Evolutionary conservation across 1,284 basidiomycete species (phyloP).

Genomic region (Trametes versicolor): DNA sequence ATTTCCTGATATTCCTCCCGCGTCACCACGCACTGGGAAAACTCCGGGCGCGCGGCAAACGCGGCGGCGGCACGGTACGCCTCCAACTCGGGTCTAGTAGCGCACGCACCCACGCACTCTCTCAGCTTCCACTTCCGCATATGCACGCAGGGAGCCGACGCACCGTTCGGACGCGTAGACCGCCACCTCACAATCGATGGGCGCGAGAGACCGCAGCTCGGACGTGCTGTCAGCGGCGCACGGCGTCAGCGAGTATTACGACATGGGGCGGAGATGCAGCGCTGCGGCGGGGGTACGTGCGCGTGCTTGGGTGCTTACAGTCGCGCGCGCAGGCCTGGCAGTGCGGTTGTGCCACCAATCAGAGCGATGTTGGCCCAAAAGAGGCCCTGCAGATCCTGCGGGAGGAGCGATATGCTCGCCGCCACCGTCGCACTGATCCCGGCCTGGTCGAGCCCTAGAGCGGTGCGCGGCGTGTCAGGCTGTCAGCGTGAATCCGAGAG

Average conservation of each 20-base stretch:
- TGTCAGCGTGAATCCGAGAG: slow-evolving; percentile 21
- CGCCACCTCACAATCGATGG: slow-evolving; percentile 76
- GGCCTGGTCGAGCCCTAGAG: slow-evolving; percentile 80
- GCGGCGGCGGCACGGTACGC: slow-evolving; percentile 74
- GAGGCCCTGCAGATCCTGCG: slow-evolving; percentile 85
- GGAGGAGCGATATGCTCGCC: slow-evolving; percentile 76
- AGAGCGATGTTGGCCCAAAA: slow-evolving; percentile 95
- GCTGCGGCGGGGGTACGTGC: slow-evolving; percentile 5
- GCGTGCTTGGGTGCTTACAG: slow-evolving; percentile 59
- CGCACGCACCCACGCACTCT: background rate
- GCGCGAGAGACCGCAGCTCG: slow-evolving; percentile 84
- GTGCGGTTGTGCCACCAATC: slow-evolving; percentile 84
- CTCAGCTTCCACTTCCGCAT: slow-evolving; percentile 7
- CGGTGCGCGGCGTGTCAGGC: slow-evolving; percentile 16
- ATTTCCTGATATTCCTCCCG: slow-evolving; percentile 85
- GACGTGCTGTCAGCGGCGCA: slow-evolving; percentile 53
- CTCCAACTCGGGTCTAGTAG: slow-evolving; percentile 74
- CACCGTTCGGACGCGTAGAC: slow-evolving; percentile 81
- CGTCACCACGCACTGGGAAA: slow-evolving; percentile 67
- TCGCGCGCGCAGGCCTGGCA: slow-evolving; percentile 79
- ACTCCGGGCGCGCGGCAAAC: slow-evolving; percentile 64
- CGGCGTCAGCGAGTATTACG: slow-evolving; percentile 16
- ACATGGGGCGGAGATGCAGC: slow-evolving; percentile 8
- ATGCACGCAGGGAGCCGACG: slow-evolving; percentile 43
- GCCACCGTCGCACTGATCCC: slow-evolving; percentile 84